Base-by-base conservation (phyloP, 2,329 filamentous ascomycete genomes). In the Leptographium flavum region DNA sequence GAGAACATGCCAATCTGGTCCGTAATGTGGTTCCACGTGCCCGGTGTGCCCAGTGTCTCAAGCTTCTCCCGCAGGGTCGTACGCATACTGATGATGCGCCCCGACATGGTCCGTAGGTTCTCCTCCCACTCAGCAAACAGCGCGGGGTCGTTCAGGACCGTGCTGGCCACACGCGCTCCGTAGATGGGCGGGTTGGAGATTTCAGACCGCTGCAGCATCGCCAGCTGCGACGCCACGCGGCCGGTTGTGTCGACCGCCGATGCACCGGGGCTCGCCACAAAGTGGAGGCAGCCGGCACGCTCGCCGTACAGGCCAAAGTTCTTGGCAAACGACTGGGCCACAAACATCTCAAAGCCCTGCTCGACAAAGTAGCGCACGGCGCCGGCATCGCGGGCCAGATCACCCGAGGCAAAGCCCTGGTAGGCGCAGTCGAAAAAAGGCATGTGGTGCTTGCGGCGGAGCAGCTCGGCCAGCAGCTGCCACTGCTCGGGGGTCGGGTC, bases 1-100 rank as follows among this genome's bases (percentile, higher is more conserved):
- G 82, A 90, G 69, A 98, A 98, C 92, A 98, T 98, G 68, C 92
- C 92, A 60, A 98, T 98, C 73, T 98, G 92, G 57, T 93, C 85
- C 15, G 88, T 95, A 61, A 98, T 94, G 67, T 98, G 92, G 59
- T 88, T 86, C 92, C 92, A 98, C 14, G 76, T 83, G 28, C 90
- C 90, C 0, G 90, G 90, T 0, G 92, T 95, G 27, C 76, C 78
- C 48, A 90, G 74, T 58, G 80, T 77, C 66, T 96, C 90, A 11
- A 98, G 76, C 64, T 88, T 86, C 46, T 69, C 66, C 42, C 86
- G 76, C 55, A 98, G 68, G 4, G 75, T 77, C 57, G 77, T 78
- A 52, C 92, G 81, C 92, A 96, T 98, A 58, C 77, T 75, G 53
- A 85, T 90, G 68, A 98, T 98, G 51, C 92, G 83, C 22, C 92